Evolutionary conservation across 148 eudicot species (phyloP).

Genomic region (Dianthus caryophyllus): DNA sequence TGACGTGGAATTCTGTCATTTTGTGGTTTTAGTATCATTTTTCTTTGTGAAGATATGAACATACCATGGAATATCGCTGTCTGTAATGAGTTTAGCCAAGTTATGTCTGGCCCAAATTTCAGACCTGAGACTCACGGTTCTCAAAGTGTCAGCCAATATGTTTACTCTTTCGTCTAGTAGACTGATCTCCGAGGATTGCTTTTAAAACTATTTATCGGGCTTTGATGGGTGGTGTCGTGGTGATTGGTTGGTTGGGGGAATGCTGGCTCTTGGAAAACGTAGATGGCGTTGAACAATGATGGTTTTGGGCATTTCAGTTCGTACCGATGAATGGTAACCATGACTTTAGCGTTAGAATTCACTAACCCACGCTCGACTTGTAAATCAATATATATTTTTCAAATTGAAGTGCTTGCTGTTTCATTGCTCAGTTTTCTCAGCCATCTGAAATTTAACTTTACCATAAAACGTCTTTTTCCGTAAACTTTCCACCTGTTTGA

Average conservation of each 20-base stretch:
- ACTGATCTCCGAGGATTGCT: not conserved
- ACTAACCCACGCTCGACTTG: not conserved
- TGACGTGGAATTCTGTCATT: not conserved
- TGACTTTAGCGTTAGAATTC: not conserved
- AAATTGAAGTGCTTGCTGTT: not conserved
- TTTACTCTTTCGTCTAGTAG: not conserved
- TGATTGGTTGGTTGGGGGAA: not conserved
- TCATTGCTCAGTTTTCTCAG: not conserved
- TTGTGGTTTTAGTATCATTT: not conserved
- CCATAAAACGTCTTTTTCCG: not conserved
- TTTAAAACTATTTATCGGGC: not conserved
- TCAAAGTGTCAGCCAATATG: not conserved
- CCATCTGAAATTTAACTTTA: not conserved
- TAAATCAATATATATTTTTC: not conserved
- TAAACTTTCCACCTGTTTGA: not conserved
- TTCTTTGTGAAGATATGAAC: not conserved
- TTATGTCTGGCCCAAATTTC: not conserved
- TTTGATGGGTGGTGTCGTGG: not conserved
- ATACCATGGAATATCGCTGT: not conserved
- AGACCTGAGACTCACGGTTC: not conserved
- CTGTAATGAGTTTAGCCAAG: not conserved
- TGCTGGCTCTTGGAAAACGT: not conserved
- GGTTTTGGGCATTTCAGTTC: not conserved
- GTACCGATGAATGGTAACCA: not conserved
- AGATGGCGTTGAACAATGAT: too few relatives aligned